phyloP scores from a whole-genome alignment of 345 rosid genomes.

The Euphorbia pulcherrima region DNA sequence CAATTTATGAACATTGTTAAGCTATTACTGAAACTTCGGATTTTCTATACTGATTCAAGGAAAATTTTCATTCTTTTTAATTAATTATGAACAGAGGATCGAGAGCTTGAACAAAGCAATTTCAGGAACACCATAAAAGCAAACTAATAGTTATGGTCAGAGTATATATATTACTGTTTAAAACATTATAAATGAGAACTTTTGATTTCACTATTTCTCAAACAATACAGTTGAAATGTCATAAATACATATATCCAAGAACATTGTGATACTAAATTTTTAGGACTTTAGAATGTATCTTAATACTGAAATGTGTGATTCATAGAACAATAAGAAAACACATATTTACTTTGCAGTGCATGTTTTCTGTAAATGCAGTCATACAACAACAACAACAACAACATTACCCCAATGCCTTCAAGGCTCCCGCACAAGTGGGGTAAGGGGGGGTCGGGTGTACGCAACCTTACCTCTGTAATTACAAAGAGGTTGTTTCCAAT shows the following conservation, averaged over 20 bases:
- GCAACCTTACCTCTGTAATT: no score
- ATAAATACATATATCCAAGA: not conserved
- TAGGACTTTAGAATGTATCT: not conserved
- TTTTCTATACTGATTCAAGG: not conserved
- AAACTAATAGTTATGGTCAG: not conserved
- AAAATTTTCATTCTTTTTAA: not conserved
- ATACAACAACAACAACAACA: no score
- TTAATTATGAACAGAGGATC: not conserved
- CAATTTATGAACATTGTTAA: not conserved
- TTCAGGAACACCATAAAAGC: not conserved
- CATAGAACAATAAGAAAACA: no score
- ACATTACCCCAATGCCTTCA: no score
- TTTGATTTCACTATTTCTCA: not conserved
- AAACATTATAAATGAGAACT: not conserved
- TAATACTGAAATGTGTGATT: not conserved
- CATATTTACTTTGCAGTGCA: no score
- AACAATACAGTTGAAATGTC: not conserved
- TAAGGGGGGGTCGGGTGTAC: no score
- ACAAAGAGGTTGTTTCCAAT: no score
- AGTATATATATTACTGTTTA: not conserved
- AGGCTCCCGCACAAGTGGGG: no score
- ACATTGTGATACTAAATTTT: not conserved
- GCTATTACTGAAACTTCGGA: not conserved
- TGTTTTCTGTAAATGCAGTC: not conserved
- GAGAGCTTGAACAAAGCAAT: not conserved